These are phyloP conservation scores for Hansfordia pulvinata DNA, from an alignment of 2,329 filamentous ascomycete genomes.

Conservation along the genomic window DNA sequence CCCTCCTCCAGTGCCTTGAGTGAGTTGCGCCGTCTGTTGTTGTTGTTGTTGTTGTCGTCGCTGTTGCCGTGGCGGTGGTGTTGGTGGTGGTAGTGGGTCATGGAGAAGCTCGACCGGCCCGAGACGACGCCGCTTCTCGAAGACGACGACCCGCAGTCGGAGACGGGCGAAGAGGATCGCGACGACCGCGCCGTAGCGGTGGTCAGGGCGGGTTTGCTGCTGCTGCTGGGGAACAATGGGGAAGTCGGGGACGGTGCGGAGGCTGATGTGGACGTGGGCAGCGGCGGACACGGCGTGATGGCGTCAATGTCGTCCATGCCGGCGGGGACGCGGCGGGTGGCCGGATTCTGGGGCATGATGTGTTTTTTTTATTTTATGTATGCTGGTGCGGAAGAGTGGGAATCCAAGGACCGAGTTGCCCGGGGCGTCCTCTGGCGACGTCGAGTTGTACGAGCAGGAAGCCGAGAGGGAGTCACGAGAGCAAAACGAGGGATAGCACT, in stretches of 20 bases:
- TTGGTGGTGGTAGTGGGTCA: conserved; percentile 1
- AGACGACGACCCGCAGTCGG: conserved; percentile 8
- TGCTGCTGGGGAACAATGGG: conserved; percentile 6
- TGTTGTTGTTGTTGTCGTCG: not conserved
- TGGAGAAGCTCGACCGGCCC: too few relatives aligned
- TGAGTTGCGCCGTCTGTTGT: conserved; percentile 9
- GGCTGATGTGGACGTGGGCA: conserved; percentile 1
- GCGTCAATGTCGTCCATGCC: conserved; percentile 17
- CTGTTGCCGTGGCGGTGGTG: not conserved
- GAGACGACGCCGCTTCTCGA: too few relatives aligned
- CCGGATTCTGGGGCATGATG: too few relatives aligned
- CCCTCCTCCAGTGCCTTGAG: conserved; percentile 17
- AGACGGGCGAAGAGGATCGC: conserved; percentile 12
- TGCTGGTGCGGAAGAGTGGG: too few relatives aligned
- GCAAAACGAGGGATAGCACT: too few relatives aligned
- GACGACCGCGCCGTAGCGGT: conserved; percentile 2
- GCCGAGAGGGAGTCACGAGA: too few relatives aligned
- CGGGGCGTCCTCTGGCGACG: too few relatives aligned
- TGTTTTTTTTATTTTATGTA: too few relatives aligned
- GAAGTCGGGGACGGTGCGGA: conserved; percentile 2
- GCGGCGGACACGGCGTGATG: conserved; percentile 17
- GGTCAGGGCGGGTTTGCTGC: conserved; percentile 1
- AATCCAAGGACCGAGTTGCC: too few relatives aligned
- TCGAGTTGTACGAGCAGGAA: too few relatives aligned
- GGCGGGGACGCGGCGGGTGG: too few relatives aligned